These are phyloP conservation scores for Achaetomiella virescens DNA, from an alignment of 495 filamentous ascomycete species.

Conservation along the genomic window DNA sequence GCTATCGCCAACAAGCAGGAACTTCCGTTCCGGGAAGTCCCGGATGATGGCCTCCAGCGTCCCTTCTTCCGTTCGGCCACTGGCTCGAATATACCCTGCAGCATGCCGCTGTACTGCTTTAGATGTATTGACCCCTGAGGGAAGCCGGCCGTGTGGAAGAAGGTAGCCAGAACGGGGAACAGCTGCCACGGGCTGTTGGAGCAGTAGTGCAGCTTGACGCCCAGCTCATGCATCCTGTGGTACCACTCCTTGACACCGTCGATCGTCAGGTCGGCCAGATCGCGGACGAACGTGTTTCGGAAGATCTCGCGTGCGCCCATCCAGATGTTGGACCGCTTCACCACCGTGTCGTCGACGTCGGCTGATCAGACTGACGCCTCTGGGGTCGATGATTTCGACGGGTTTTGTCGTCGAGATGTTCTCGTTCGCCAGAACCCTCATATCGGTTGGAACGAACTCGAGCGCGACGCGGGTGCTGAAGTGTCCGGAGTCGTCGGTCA, in stretches of 20 bases:
- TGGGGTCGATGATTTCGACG: conserved; percentile 66
- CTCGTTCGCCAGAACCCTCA: conserved; percentile 81
- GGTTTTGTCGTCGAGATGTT: conserved; percentile 71
- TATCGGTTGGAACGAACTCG: conserved; percentile 84
- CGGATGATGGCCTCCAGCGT: conserved; percentile 76
- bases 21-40: conserved; percentile 86
- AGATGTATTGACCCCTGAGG: conserved; percentile 86
- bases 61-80: conserved; percentile 88
- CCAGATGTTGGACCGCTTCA: conserved; percentile 89
- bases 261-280: conserved; percentile 71
- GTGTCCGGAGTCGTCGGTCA: conserved; percentile 81
- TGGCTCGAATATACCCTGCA: conserved; percentile 96
- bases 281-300: conserved; percentile 86
- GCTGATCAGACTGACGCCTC: conserved; percentile 91
- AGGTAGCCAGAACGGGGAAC: conserved; percentile 78
- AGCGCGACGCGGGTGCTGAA: conserved; percentile 71
- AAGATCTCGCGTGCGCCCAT: conserved; percentile 89
- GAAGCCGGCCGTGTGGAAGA: conserved; percentile 71
- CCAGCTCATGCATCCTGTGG: conserved; percentile 60
- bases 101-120: conserved; percentile 91
- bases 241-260: conserved; percentile 91
- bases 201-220: conserved; percentile 85
- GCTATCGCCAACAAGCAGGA: conserved; percentile 89
- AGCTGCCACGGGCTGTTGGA: conserved; percentile 96
- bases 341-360: conserved; percentile 96